These are phyloP conservation scores for Naganishia liquefaciens DNA, from an alignment of 1,284 basidiomycete species.

Conservation along the genomic window DNA sequence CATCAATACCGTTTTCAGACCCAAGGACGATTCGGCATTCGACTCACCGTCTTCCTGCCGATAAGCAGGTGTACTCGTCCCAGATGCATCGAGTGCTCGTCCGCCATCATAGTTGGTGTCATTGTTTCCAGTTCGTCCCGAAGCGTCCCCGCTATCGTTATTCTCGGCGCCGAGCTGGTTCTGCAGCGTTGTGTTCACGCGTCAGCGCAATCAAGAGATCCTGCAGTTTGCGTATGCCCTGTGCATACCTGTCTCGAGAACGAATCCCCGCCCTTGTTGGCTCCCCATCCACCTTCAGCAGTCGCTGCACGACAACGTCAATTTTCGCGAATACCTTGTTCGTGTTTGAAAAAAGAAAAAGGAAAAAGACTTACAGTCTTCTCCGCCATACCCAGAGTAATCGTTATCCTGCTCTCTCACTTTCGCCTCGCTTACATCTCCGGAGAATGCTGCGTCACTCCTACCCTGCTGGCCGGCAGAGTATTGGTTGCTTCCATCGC, in stretches of 20 bases:
- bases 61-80: constrained; percentile 28
- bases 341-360: neutral
- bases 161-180: constrained; percentile 26
- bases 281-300: constrained; percentile 29
- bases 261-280: constrained; percentile 28
- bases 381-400: constrained; percentile 29
- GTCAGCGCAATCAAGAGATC: too few relatives aligned
- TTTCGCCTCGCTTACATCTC: constrained; percentile 11
- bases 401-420: constrained; percentile 13
- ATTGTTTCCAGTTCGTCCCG: constrained; percentile 12
- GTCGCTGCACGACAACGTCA: constrained; percentile 8
- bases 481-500: neutral
- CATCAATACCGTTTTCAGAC: neutral
- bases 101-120: constrained; percentile 20
- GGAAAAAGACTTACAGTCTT: constrained; percentile 23
- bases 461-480: constrained; percentile 5
- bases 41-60: constrained; percentile 29
- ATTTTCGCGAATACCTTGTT: neutral
- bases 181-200: neutral
- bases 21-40: neutral
- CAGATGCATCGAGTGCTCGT: constrained; percentile 14
- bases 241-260: constrained; percentile 26
- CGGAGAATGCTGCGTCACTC: neutral
- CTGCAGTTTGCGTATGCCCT: neutral
- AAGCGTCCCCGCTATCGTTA: neutral